Base-by-base conservation (phyloP, 2,329 filamentous ascomycete species). In the Neonectria magnoliae region DNA sequence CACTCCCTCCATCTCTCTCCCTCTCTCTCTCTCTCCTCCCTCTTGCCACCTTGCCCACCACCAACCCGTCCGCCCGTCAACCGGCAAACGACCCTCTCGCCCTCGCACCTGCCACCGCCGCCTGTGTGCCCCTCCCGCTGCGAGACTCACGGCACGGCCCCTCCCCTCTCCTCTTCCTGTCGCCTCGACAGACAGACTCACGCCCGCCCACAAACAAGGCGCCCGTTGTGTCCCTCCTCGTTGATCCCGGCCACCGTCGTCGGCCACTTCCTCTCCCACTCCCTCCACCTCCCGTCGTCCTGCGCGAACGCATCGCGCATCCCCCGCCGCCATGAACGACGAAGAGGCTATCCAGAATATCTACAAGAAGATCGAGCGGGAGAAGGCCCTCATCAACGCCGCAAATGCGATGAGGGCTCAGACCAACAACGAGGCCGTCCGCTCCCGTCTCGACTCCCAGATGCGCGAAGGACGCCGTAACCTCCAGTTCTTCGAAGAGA, bases 311-410 rank as follows among this genome's bases (percentile, higher is more conserved):
- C 64, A 79, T 78, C 78, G 77, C 77, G 78, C 77, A 73, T 74
- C 71, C 73, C 71, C 77, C 76, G 79, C 80, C 81, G 83, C 78
- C 78, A 90, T 90, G 85, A 87, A 85, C 78, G 87, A 90, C 77
- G 87, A 90, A 68, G 86, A 90, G 75, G 84, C 86, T 72, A 85
- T 90, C 81, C 89, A 89, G 81, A 92, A 93, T 80, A 94, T 99
- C 83, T 90, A 92, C 83, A 92, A 91, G 84, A 98, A 99, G 91
- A 98, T 99, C 81, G 93, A 98, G 85, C 91, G 95, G 79, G 96
- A 99, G 83, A 95, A 94, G 86, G 92, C 91, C 75, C 90, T 98
- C 77, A 96, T 99, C 85, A 92, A 92, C 80, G 95, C 93, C 75
- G 95, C 95, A 73, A 96, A 93, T 82, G 89, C 92, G 74, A 97